Evolutionary conservation across 2,329 filamentous ascomycete species (phyloP), one percentile per base, ranked within the genome.

Genomic region (Phialemonium atrogriseum): DNA sequence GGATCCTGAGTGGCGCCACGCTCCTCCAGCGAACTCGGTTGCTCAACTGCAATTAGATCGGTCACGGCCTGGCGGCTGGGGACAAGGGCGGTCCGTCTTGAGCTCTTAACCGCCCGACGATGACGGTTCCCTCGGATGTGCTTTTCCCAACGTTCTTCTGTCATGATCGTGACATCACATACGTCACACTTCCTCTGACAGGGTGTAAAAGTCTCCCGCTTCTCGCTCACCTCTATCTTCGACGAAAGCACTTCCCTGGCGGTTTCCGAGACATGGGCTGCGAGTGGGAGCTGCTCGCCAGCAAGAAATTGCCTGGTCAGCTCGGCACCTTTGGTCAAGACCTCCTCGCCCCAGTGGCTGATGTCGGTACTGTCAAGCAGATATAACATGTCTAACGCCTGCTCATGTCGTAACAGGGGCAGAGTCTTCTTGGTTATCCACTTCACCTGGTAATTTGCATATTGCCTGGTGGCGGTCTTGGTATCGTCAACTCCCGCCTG

Each of bases 361-460:
- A 79, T 61, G 43, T 91, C 68, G 3, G 81, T 86, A 40, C 84
- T 84, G 56, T 98, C 85, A 1, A 96, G 59, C 2, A 96, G 58
- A 51, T 84, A 96, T 1, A 95, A 62, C 21, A 63, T 73, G 14
- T 70, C 55, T 30, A 73, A 51, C 2, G 66, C 62, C 7, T 64
- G 65, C 21, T 72, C 65, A 12, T 73, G 68, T 22, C 61, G 65
- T 17, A 91, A 60, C 1, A 78, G 74, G 8, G 80, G 77, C 24
- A 91, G 69, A 16, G 94, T 70, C 50, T 94, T 94, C 43, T 80
- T 73, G 11, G 80, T 73, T 34, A 96, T 93, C 86, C 88, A 98
- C 36, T 80, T 75, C 12, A 84, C 63, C 54, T 98, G 91, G 7
- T 81, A 76, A 38, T 77, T 83, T 3, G 89, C 84, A 50, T 98